Base-by-base conservation (phyloP, 1,139 yeast species). In the Suhomyces coccinellae region DNA sequence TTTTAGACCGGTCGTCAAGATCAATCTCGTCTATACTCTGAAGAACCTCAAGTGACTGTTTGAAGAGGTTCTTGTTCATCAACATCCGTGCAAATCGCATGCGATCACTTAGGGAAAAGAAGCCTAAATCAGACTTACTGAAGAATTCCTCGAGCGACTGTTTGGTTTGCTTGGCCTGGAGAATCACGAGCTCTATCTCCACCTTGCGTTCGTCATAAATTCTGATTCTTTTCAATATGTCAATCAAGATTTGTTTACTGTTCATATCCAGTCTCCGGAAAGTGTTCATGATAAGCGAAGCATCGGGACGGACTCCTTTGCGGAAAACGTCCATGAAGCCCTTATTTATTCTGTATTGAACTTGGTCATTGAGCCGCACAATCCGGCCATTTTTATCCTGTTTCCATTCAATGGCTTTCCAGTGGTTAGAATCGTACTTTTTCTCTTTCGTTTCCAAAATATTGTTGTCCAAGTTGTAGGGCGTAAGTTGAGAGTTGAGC, bases 281-380 rank as follows among this genome's bases (percentile, higher is more conserved):
- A 0, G 77, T 70, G 32, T 60, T 63, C 44, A 65, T 63, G 4
- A 73, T 51, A 9, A 69, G 46, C 10, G 49, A 46, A 38, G 58
- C 54, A 48, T 73, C 76, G 0, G 78, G 78, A 33, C 60, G 56
- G 4, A 72, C 62, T 0, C 77, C 78, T 43, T 59, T 59, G 15
- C 62, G 52, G 30, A 70, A 43, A 9, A 73, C 47, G 15, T 66
- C 72, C 9, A 53, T 52, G 42, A 73, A 69, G 9, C 78, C 79
- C 38, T 59, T 55, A 16, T 61, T 58, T 31, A 70, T 53, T 32
- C 78, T 52, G 49, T 65, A 71, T 27, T 61, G 61, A 1, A 69
- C 55, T 45, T 73, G 77, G 9, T 52, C 56, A 14, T 52, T 44
- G 33, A 51, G 57, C 33, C 50, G 47, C 3, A 45, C 30, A 12